phyloP scores from a whole-genome alignment of 768 basidiomycete species.

The Suillus plorans region DNA sequence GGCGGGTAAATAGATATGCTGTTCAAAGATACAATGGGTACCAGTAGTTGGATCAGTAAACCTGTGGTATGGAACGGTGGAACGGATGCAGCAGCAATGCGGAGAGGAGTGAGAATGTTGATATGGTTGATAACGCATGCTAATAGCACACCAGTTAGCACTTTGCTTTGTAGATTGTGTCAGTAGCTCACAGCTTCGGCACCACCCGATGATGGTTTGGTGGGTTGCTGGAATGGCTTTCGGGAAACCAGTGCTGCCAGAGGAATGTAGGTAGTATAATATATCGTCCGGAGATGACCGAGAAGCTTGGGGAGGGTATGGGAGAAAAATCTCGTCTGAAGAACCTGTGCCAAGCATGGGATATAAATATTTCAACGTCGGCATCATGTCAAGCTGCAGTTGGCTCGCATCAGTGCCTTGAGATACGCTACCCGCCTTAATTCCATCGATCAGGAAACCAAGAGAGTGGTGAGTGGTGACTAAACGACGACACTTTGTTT shows the following conservation, averaged over 20 bases:
- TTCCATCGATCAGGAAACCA: slow-evolving; percentile 11
- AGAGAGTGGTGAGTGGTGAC: slow-evolving; percentile 20
- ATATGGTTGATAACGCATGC: slow-evolving; percentile 6
- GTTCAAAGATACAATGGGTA: slow-evolving; percentile 18
- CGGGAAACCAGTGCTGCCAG: slow-evolving; percentile 51
- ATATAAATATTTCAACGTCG: slow-evolving; percentile 30
- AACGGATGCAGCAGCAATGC: slow-evolving; percentile 22
- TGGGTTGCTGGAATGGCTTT: slow-evolving; percentile 43
- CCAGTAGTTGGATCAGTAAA: slow-evolving; percentile 13
- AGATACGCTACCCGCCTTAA: slow-evolving; percentile 6
- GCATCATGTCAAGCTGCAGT: slow-evolving; percentile 19
- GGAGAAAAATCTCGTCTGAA: slow-evolving; percentile 14
- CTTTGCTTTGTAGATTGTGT: background rate
- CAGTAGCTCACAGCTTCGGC: slow-evolving; percentile 31
- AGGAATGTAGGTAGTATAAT: slow-evolving; percentile 48
- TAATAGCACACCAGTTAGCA: background rate
- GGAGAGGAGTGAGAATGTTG: slow-evolving; percentile 14
- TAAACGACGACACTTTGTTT: slow-evolving; percentile 20
- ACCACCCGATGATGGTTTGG: slow-evolving; percentile 34
- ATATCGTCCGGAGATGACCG: slow-evolving; percentile 33
- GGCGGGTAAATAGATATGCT: slow-evolving; percentile 28
- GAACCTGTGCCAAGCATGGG: slow-evolving; percentile 40
- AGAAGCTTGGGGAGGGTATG: slow-evolving; percentile 14
- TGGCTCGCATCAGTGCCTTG: background rate
- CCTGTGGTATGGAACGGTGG: slow-evolving; percentile 29